These are phyloP conservation scores for Yarrowia yakushimensis DNA, from an alignment of 805 yeast genomes.

Conservation along the genomic window DNA sequence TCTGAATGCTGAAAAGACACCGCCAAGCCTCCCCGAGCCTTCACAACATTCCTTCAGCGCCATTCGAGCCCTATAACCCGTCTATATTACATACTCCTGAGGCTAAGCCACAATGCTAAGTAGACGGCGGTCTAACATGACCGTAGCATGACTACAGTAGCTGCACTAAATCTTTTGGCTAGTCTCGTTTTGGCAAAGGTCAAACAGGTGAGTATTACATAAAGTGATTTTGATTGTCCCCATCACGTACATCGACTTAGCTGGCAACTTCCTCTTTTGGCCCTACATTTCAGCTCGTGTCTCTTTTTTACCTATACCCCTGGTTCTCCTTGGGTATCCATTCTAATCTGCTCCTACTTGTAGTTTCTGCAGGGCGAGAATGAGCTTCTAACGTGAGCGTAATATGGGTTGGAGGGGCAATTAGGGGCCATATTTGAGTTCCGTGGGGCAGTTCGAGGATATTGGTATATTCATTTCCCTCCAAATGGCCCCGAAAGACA, in stretches of 20 bases:
- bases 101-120: slow-evolving; percentile 15
- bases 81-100: neutral
- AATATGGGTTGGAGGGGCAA: too few species aligned
- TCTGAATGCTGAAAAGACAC: neutral
- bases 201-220: neutral
- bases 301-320: neutral
- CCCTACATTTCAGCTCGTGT: neutral
- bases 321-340: neutral
- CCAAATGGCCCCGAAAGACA: neutral
- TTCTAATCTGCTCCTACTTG: slow-evolving; percentile 5
- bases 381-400: too few species aligned
- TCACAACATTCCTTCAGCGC: neutral
- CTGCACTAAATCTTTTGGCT: neutral
- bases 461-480: neutral
- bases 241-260: neutral
- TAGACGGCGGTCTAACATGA: neutral
- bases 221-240: neutral
- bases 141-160: slow-evolving; percentile 4
- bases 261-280: neutral
- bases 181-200: neutral
- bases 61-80: neutral
- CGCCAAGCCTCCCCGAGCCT: too few species aligned
- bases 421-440: neutral
- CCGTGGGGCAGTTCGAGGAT: neutral
- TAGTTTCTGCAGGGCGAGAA: neutral